These are phyloP conservation scores for Trichoderma asperellum DNA, from an alignment of 2,329 filamentous ascomycete genomes.

Conservation along the genomic window DNA sequence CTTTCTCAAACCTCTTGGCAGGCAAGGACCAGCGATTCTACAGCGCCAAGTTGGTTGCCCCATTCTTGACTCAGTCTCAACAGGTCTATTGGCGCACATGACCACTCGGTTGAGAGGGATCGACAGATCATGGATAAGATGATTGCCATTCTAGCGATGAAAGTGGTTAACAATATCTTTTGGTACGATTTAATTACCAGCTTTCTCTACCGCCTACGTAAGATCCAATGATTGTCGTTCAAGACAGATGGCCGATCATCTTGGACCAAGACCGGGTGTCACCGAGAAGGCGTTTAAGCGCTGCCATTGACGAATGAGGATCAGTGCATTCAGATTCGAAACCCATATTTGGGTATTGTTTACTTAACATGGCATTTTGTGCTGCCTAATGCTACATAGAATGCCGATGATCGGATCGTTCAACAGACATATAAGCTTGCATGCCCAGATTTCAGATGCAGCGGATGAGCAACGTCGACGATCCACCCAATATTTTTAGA, in stretches of 20 bases:
- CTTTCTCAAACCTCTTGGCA: background rate
- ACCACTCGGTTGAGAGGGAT: background rate
- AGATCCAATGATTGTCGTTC: background rate
- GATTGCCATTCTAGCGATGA: background rate
- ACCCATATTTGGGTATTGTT: background rate
- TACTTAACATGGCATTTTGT: background rate
- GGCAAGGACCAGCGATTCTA: background rate
- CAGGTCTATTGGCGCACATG: conserved; percentile 12
- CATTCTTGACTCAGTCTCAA: conserved; percentile 8
- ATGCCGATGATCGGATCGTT: conserved; percentile 23
- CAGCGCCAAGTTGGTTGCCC: background rate
- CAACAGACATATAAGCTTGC: background rate
- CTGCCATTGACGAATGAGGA: conserved; percentile 1
- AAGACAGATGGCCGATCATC: background rate
- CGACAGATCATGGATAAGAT: background rate
- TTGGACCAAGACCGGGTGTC: background rate
- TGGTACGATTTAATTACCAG: background rate
- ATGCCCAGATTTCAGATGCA: background rate
- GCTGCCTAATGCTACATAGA: conserved; percentile 9
- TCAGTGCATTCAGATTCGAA: background rate
- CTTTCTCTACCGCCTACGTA: background rate
- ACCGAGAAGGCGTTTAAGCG: conserved; percentile 22
- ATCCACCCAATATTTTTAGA: background rate
- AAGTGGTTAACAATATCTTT: background rate
- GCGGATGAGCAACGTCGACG: no score